These are phyloP conservation scores for Debaryomyces castellii DNA, from an alignment of 805 yeast species.

Conservation along the genomic window DNA sequence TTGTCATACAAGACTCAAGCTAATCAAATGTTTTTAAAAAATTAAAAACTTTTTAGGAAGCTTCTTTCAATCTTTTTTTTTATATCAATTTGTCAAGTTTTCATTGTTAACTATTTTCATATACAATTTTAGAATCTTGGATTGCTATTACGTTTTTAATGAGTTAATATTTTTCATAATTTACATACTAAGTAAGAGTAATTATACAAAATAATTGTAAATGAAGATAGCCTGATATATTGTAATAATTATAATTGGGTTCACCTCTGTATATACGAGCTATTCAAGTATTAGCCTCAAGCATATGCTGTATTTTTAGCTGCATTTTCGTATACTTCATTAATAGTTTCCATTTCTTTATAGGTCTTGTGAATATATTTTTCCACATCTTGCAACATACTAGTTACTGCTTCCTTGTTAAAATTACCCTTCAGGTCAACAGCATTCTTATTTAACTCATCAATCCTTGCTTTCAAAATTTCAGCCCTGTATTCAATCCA, in stretches of 20 bases:
- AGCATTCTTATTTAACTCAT: conserved; percentile 15
- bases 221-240: no score
- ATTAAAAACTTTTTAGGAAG: not conserved
- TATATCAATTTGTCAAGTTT: not conserved
- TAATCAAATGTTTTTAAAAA: not conserved
- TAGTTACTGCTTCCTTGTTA: conserved; percentile 22
- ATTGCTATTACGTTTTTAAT: not conserved
- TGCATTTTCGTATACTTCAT: conserved; percentile 10
- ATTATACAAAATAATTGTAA: not conserved
- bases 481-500: conserved; percentile 35
- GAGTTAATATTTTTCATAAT: not conserved
- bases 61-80: not conserved
- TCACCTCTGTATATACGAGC: no score
- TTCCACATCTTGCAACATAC: conserved; percentile 20
- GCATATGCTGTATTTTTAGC: not conserved
- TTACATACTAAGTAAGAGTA: not conserved
- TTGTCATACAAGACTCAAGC: not conserved
- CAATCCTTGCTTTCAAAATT: conserved; percentile 23
- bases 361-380: conserved; percentile 22
- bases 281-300: not conserved
- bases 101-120: not conserved
- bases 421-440: conserved; percentile 17
- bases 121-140: not conserved
- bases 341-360: conserved; percentile 24
- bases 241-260: no score